Conservation (phyloP, 148 eudicot genomes). For the Vaccinium vitisidaea region DNA sequence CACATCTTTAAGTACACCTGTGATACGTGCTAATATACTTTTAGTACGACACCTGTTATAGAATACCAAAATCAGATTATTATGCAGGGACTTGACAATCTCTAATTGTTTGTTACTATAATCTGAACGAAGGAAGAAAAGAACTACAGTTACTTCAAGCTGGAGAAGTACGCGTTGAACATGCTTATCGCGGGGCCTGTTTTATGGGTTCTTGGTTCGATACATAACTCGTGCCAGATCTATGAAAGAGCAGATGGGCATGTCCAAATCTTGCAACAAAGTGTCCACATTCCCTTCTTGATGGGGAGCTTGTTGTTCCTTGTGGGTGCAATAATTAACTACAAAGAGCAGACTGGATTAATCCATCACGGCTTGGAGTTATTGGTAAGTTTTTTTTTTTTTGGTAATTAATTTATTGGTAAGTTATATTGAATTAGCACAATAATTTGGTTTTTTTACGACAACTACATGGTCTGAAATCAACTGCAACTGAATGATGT, state of each 20-base stretch:
- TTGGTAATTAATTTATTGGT: conserved; percentile 36
- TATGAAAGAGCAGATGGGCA: conserved; percentile 88
- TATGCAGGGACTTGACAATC: neutral
- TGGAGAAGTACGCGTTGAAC: conserved; percentile 57
- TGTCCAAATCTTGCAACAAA: conserved; percentile 68
- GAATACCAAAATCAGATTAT: neutral
- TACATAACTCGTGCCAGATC: conserved; percentile 78
- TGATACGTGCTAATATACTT: neutral
- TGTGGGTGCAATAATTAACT: conserved; percentile 54
- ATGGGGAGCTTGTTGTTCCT: conserved; percentile 67
- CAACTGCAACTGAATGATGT: neutral
- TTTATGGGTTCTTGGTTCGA: conserved; percentile 77
- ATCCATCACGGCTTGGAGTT: conserved; percentile 49
- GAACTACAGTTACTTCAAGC: conserved; percentile 33
- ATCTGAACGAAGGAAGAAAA: conserved; percentile 52
- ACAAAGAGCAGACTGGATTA: conserved; percentile 30
- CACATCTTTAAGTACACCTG: neutral
- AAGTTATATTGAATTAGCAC: conserved; percentile 11
- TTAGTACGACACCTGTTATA: neutral
- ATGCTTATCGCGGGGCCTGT: conserved; percentile 70
- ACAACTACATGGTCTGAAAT: neutral
- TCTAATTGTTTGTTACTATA: neutral
- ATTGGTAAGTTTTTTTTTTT: conserved; percentile 39
- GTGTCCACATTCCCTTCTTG: conserved; percentile 73
- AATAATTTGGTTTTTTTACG: neutral